These are phyloP conservation scores for Dryas drummondii DNA, from an alignment of 306 rosid genomes.

Conservation along the genomic window DNA sequence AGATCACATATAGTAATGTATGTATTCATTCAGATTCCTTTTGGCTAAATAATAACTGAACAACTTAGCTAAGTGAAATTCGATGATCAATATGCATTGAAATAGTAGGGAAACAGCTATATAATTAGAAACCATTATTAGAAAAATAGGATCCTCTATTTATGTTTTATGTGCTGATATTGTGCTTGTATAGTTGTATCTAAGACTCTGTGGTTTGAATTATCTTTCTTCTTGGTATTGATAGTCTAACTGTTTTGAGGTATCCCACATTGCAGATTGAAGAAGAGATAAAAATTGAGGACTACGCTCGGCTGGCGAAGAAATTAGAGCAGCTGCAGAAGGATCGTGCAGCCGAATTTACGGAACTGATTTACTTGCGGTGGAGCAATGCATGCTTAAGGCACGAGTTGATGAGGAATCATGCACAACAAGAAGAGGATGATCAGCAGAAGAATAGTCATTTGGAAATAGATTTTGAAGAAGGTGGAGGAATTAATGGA, in stretches of 20 bases:
- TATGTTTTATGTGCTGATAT: no score
- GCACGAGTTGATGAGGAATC: conserved; percentile 40
- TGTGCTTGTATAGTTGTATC: no score
- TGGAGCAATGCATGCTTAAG: conserved; percentile 55
- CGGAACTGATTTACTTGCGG: conserved; percentile 42
- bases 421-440: conserved; percentile 30
- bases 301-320: conserved; percentile 32
- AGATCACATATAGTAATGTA: background rate
- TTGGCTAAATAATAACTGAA: no score
- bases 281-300: conserved; percentile 40
- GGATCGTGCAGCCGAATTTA: conserved; percentile 36
- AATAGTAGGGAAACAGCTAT: background rate
- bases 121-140: background rate
- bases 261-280: conserved; percentile 40
- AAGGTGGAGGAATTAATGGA: conserved; percentile 12
- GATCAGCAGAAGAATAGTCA: conserved; percentile 24
- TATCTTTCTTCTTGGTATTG: background rate
- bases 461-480: conserved; percentile 33
- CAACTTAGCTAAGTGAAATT: no score
- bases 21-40: background rate
- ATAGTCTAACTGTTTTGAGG: conserved; percentile 1
- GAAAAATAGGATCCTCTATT: no score
- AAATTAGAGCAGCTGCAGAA: conserved; percentile 51
- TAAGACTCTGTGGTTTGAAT: no score
- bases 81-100: background rate